phyloP scores from a whole-genome alignment of 2,329 filamentous ascomycete species.

The Scedosporium aurantiacum region DNA sequence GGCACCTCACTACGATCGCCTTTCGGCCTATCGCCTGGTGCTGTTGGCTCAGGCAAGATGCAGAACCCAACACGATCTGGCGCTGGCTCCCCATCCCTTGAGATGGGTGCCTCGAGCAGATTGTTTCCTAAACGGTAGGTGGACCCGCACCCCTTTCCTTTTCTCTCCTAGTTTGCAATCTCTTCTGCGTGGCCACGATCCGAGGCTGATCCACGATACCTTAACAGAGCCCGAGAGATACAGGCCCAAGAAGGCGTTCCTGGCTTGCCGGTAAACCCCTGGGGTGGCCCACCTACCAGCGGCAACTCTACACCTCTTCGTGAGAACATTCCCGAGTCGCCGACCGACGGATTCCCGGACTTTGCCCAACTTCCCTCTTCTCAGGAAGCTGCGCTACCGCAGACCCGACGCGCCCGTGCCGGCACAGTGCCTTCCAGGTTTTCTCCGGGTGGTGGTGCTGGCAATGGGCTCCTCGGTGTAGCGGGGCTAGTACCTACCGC shows the following conservation, averaged over 20 bases:
- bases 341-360: constrained; percentile 90
- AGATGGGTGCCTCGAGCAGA: constrained; percentile 59
- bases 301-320: constrained; percentile 92
- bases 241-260: constrained; percentile 87
- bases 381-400: constrained; percentile 42
- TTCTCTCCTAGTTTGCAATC: background rate
- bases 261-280: constrained; percentile 58
- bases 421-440: constrained; percentile 95
- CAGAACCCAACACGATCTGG: constrained; percentile 58
- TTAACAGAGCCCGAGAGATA: constrained; percentile 81
- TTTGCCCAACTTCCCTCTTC: constrained; percentile 63
- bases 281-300: constrained; percentile 93
- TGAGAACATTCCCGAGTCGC: constrained; percentile 95
- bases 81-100: constrained; percentile 93
- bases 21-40: constrained; percentile 55
- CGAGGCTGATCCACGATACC: background rate
- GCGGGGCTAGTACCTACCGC: constrained; percentile 59
- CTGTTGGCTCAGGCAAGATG: constrained; percentile 50
- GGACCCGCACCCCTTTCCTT: constrained; percentile 11
- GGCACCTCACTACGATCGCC: constrained; percentile 56
- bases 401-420: constrained; percentile 72
- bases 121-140: constrained; percentile 87
- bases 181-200: background rate
- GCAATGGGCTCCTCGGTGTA: constrained; percentile 46
- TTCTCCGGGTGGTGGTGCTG: constrained; percentile 61